Conservation (phyloP, 176 grass and related monocot genomes). For the Oryza australiensis region DNA sequence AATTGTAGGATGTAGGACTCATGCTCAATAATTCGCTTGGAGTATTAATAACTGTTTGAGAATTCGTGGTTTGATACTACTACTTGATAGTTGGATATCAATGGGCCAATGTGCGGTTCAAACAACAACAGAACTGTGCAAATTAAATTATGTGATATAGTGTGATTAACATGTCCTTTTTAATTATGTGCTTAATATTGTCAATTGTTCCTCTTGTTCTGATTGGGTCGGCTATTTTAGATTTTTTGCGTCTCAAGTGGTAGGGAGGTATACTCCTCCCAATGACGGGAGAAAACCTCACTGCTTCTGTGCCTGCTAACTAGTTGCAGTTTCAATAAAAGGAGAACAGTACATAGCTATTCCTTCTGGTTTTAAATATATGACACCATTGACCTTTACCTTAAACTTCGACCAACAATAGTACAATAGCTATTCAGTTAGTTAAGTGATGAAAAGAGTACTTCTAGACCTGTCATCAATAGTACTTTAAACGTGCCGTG, state of each 20-base stretch:
- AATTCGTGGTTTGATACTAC: background rate
- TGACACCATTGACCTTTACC: too few relatives aligned
- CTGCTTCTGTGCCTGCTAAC: background rate
- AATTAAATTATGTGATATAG: constrained; percentile 1
- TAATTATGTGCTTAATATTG: background rate
- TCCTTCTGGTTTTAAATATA: too few relatives aligned
- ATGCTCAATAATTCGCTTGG: background rate
- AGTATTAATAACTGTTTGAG: background rate
- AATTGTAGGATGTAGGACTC: background rate
- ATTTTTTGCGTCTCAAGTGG: background rate
- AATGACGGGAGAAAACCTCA: background rate
- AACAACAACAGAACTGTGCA: background rate
- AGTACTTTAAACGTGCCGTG: too few relatives aligned
- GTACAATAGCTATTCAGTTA: too few relatives aligned
- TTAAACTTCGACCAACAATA: too few relatives aligned
- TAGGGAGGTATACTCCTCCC: background rate
- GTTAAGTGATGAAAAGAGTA: too few relatives aligned
- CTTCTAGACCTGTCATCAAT: too few relatives aligned
- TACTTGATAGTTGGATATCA: constrained; percentile 2
- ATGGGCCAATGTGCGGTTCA: background rate
- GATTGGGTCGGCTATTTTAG: background rate
- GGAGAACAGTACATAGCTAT: background rate
- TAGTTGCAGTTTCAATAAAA: background rate
- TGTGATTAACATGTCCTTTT: background rate
- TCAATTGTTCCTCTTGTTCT: background rate